phyloP scores from a whole-genome alignment of 2,329 filamentous ascomycete species.

The Dactylellina leptospora region DNA sequence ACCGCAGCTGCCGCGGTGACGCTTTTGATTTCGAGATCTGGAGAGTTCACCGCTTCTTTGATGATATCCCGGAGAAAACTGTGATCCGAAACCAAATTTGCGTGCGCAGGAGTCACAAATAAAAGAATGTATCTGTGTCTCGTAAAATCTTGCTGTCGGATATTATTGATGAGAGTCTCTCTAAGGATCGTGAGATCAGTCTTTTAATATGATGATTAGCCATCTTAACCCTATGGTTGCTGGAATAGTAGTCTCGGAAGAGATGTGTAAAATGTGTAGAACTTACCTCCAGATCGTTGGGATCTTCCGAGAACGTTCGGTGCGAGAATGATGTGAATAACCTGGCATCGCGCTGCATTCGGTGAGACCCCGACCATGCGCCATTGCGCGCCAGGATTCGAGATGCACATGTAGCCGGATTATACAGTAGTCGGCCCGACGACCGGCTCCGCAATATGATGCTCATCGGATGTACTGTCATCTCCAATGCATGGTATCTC shows the following conservation, averaged over 20 bases:
- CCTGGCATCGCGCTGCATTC: not conserved
- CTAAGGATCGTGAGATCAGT: conserved; percentile 13
- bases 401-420: not conserved
- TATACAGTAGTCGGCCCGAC: conserved; percentile 8
- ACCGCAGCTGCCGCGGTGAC: conserved; percentile 18
- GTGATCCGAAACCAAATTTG: conserved; percentile 22
- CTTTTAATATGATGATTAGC: not conserved
- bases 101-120: conserved; percentile 20
- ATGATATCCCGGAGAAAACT: conserved; percentile 16
- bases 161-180: not conserved
- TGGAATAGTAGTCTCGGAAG: too few relatives aligned
- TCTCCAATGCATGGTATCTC: conserved; percentile 33
- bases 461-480: conserved; percentile 18
- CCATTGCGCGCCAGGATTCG: not conserved
- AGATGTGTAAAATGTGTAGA: too few relatives aligned
- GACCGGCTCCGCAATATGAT: conserved; percentile 13
- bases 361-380: not conserved
- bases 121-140: conserved; percentile 11
- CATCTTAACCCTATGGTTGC: too few relatives aligned
- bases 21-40: not conserved
- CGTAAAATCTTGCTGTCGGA: conserved; percentile 3
- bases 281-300: not conserved
- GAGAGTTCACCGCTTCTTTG: conserved; percentile 15
- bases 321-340: not conserved
- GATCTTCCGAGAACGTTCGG: not conserved